These are phyloP conservation scores for Cocos nucifera DNA, from an alignment of 176 grass and related monocot species.

Conservation along the genomic window DNA sequence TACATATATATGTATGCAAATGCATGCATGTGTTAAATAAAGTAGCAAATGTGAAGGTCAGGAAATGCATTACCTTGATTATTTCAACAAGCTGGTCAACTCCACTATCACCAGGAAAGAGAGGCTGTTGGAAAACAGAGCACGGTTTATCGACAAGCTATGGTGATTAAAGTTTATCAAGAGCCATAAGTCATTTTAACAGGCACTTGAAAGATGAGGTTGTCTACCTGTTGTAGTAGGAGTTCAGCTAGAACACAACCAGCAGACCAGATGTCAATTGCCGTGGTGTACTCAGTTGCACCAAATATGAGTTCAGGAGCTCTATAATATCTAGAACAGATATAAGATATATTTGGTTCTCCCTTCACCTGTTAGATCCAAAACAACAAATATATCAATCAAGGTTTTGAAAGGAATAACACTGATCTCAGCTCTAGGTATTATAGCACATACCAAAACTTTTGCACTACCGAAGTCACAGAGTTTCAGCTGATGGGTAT, in stretches of 20 bases:
- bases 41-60: not conserved
- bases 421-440: not conserved
- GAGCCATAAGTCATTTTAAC: too few species aligned
- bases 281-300: slow-evolving; percentile 75
- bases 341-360: slow-evolving; percentile 91
- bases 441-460: slow-evolving; percentile 49
- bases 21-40: not conserved
- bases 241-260: slow-evolving; percentile 90
- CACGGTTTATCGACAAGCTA: not conserved
- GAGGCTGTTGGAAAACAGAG: slow-evolving; percentile 49
- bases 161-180: too few species aligned
- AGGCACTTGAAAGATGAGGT: too few species aligned
- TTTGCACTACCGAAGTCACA: slow-evolving; percentile 86
- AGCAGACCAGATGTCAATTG: slow-evolving; percentile 88
- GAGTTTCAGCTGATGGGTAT: slow-evolving; percentile 73
- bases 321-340: slow-evolving; percentile 90
- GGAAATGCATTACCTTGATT: slow-evolving; percentile 46
- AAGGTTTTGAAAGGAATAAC: too few species aligned
- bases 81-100: slow-evolving; percentile 89
- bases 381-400: not conserved
- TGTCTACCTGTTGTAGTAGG: slow-evolving; percentile 57
- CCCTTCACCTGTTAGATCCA: slow-evolving; percentile 49
- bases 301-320: slow-evolving; percentile 93
- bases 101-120: slow-evolving; percentile 77
- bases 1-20: too few species aligned